Evolutionary conservation across 2,329 filamentous ascomycete genomes (phyloP), one percentile per base, ranked within the genome.

Genomic region (Aspergillus fijiensis): DNA sequence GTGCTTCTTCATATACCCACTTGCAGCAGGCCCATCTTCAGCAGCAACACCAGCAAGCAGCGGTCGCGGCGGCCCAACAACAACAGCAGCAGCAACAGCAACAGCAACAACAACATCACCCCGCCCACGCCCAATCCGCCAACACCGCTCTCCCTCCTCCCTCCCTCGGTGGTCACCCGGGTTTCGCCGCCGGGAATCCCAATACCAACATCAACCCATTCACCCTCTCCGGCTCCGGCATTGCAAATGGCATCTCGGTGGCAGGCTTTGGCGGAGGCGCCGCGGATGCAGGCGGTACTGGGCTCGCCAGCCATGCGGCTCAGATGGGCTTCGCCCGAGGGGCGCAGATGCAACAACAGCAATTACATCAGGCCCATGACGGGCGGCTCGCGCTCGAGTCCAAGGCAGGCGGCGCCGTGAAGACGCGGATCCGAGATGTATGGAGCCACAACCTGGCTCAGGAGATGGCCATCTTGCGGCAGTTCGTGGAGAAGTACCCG

Each of bases 371-470:
- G 58, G 74, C 72, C 48, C 79, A 85, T 60, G 84, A 82, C 62
- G 78, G 80, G n/a, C 77, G 82, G 61, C 75, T 80, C 58, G 80
- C 84, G 57, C 80, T 85, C 72, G 84, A 76, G 67, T 77, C 76
- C 75, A 86, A 85, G 77, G 74, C 74, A 59, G 82, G 85, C 62
- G 84, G 85, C 62, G 84, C 84, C 19, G 82, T 81, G 33, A 91
- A 92, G 71, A 86, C 88, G 63, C 85, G 92, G 74, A 98, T 98
- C 88, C 86, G 93, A 65, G 94, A 99, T 71, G 95, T 99, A 45
- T 99, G 95, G 95, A 90, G 89, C 74, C 87, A 92, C 69, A 98
- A 98, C 71, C 79, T 98, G 64, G 86, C 91, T 27, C 90, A 96
- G 72, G 95, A 99, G 80, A 95, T 99, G 89, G 89, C 87, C 9